Evolutionary conservation across 1,139 yeast genomes (phyloP).

Genomic region (Protomyces pachydermus): DNA sequence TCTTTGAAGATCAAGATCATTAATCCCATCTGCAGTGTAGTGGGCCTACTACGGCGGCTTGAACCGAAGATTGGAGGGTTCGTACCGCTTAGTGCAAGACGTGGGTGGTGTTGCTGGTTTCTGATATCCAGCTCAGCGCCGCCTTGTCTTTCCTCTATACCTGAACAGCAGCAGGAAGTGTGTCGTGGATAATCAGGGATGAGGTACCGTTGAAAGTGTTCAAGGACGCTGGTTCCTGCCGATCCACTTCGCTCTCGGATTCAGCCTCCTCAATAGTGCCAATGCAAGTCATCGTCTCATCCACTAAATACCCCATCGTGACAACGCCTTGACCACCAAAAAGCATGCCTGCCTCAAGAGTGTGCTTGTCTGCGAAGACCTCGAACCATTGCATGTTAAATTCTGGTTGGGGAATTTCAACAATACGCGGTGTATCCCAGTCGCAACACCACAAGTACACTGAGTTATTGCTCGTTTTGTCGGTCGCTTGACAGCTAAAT

Average conservation of each 20-base stretch:
- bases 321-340: neutral
- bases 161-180: too few species aligned
- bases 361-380: conserved; percentile 1
- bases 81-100: too few species aligned
- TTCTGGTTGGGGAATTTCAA: conserved; percentile 26
- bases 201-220: neutral
- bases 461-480: neutral
- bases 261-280: neutral
- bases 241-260: neutral
- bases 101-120: too few species aligned
- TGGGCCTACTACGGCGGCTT: too few species aligned
- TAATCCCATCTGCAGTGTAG: neutral
- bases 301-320: neutral
- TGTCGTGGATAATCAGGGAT: neutral
- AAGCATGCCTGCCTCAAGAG: neutral
- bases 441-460: conserved; percentile 27
- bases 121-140: too few species aligned
- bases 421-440: conserved; percentile 27
- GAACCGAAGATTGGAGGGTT: too few species aligned
- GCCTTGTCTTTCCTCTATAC: too few species aligned
- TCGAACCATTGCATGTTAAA: conserved; percentile 25
- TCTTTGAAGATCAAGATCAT: neutral
- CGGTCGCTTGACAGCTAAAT: conserved; percentile 27
- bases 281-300: neutral
- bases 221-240: neutral